phyloP scores from a whole-genome alignment of 345 rosid species.

The Firmiana major region DNA sequence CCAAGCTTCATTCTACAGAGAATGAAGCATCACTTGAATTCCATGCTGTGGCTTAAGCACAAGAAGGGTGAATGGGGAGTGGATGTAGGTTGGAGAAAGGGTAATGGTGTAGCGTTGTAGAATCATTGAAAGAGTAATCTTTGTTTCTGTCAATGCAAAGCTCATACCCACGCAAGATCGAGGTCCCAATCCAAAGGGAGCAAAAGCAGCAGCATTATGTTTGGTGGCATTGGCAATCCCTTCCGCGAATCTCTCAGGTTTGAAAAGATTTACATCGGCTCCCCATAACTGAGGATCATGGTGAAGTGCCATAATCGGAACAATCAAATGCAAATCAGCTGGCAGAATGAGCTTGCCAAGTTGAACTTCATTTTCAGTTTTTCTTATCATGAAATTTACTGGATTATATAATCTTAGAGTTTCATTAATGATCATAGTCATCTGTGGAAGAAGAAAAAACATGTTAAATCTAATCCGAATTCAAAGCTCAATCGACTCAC shows the following conservation, averaged over 20 bases:
- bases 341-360: conserved; percentile 32
- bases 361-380: conserved; percentile 15
- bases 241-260: conserved; percentile 33
- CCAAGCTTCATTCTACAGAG: neutral
- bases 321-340: conserved; percentile 10
- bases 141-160: conserved; percentile 30
- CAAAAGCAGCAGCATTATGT: conserved; percentile 25
- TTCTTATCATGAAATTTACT: neutral
- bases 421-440: conserved; percentile 29
- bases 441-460: neutral
- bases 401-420: conserved; percentile 37
- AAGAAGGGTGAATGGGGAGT: neutral
- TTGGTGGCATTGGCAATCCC: conserved; percentile 36
- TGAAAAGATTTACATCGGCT: conserved; percentile 31
- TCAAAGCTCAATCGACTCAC: neutral
- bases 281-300: conserved; percentile 39
- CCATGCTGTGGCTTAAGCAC: neutral
- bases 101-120: conserved; percentile 31
- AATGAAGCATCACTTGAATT: neutral
- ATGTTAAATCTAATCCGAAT: neutral
- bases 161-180: conserved; percentile 35
- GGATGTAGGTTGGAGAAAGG: neutral
- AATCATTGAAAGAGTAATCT: conserved; percentile 42
- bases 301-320: conserved; percentile 25
- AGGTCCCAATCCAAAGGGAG: conserved; percentile 39